Evolutionary conservation across 1,139 yeast species (phyloP).

Genomic region (Casaregolazyma lundiana): DNA sequence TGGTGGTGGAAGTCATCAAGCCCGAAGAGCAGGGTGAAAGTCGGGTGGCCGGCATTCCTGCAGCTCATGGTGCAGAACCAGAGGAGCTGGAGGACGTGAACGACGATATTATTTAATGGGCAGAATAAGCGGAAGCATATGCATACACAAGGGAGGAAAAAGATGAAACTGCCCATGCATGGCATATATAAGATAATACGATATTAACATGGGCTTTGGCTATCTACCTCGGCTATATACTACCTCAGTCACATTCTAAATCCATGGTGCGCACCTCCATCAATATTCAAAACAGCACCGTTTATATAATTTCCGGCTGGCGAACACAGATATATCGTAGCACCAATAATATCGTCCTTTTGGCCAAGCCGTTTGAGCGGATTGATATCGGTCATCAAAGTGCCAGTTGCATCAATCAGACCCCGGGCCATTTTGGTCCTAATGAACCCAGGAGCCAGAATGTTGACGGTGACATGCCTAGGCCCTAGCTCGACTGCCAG

Average conservation of each 20-base stretch:
- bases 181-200: background rate
- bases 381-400: conserved; percentile 43
- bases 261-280: conserved; percentile 53
- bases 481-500: conserved; percentile 64
- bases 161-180: too few species aligned
- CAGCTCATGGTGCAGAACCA: conserved; percentile 10
- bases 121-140: too few species aligned
- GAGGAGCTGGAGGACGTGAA: background rate
- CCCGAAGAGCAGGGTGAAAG: conserved; percentile 44
- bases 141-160: background rate
- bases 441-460: conserved; percentile 75
- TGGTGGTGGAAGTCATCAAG: conserved; percentile 55
- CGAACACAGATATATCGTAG: conserved; percentile 57
- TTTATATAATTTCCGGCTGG: conserved; percentile 58
- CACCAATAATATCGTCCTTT: conserved; percentile 56
- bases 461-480: conserved; percentile 60
- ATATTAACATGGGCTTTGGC: background rate
- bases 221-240: background rate
- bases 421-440: conserved; percentile 76
- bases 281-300: conserved; percentile 69
- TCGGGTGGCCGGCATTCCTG: background rate
- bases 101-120: background rate
- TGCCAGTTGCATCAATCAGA: conserved; percentile 49
- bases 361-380: conserved; percentile 65
- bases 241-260: conserved; percentile 18